Base-by-base conservation (phyloP, 2,329 filamentous ascomycete genomes). In the Amauroascus niger region DNA sequence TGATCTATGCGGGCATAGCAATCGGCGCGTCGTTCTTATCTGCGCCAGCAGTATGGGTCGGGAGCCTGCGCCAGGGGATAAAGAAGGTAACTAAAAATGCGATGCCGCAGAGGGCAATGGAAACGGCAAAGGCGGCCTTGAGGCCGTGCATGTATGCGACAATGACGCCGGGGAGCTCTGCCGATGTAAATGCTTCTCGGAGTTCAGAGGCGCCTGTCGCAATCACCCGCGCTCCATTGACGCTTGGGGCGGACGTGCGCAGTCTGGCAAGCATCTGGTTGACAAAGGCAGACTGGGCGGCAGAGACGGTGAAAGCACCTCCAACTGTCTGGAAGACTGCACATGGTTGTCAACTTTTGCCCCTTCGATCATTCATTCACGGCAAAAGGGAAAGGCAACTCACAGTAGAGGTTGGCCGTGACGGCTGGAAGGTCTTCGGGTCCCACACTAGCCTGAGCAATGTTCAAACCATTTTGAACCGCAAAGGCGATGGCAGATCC, bases 181-280 rank as follows among this genome's bases (percentile, higher is more conserved):
- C 60, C 0, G 67, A 58, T 0, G 76, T 70, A 24, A 87, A 78
- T 1, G 71, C 64, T 0, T 69, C 62, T 55, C 77, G 76, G 18
- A 90, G 71, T 44, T 80, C 75, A 0, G 83, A 88, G 1, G 78
- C 78, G 22, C 78, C 78, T 4, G 71, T 70, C 1, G 59, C 59
- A 7, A 74, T 62, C 1, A 79, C 71, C 14, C 71, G 56, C 11
- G 51, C 57, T 0, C 75, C 65, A 51, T 76, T 61, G 6, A 77
- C 60, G 24, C 67, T 69, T 0, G 74, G 73, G 1, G 65, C 56
- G 24, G 14, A 58, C 47, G 2, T 60, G 58, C 1, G 74, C 22
- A 43, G 54, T 20, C 16, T 46, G 16, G 14, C 53, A 14, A 63
- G 45, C 1, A 72, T 60, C n/a, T 63, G 54, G 49, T 70, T 71